Percentiles rank a stretch among this genome's conserved stretches.
These are phyloP conservation scores for Malus sylvestris DNA, from an alignment of 306 rosid genomes.

Conservation along the genomic window DNA sequence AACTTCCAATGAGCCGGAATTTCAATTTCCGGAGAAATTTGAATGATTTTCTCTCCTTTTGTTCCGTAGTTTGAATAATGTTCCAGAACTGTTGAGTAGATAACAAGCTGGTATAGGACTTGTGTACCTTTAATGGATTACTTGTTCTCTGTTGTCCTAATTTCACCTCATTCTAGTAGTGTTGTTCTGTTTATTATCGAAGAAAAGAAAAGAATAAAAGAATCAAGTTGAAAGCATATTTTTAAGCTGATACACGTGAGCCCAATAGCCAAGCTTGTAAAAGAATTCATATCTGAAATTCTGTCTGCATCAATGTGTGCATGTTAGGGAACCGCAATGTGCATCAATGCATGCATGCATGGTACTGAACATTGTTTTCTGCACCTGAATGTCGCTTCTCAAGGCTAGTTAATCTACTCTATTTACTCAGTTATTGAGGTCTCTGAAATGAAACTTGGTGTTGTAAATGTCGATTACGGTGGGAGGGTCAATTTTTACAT, in stretches of 20 bases:
- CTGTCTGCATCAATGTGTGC: not conserved
- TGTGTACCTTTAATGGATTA: not conserved
- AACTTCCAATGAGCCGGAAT: not conserved
- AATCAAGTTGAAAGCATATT: not conserved
- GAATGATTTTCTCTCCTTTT: not conserved
- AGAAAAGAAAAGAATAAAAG: not conserved
- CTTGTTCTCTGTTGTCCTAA: not conserved
- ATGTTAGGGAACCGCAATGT: not conserved
- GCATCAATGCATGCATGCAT: not conserved
- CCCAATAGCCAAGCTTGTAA: not conserved
- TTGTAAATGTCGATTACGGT: not conserved
- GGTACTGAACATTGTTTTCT: not conserved
- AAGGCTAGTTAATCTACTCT: not conserved
- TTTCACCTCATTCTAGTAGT: not conserved
- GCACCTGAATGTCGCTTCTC: not conserved
- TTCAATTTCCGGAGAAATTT: not conserved
- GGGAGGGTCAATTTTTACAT: not conserved
- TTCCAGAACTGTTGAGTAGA: not conserved
- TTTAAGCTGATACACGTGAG: not conserved
- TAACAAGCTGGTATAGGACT: not conserved
- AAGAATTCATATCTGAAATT: not conserved
- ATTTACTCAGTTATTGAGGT: not conserved
- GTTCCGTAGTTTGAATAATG: not conserved
- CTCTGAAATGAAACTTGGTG: not conserved
- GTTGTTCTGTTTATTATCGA: not conserved